phyloP scores from a whole-genome alignment of 768 basidiomycete species.

The Auricularia sp. region DNA sequence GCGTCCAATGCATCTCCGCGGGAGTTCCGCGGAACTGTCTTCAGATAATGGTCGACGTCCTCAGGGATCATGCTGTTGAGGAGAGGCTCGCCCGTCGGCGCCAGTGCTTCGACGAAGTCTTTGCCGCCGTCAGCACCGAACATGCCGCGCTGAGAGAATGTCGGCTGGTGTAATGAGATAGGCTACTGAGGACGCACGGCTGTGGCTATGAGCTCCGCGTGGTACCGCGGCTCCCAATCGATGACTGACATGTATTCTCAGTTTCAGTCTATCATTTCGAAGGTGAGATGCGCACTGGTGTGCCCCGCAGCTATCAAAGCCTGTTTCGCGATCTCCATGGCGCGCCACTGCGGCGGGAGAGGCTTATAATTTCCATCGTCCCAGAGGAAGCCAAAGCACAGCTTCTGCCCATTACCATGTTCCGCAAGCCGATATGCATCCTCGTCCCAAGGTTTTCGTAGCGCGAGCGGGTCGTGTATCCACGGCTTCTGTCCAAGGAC shows the following conservation, averaged over 20 bases:
- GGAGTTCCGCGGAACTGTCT: slow-evolving; percentile 11
- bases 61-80: slow-evolving; percentile 37
- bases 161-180: background rate
- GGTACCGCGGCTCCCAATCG: slow-evolving; percentile 53
- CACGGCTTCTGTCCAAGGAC: slow-evolving; percentile 54
- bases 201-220: slow-evolving; percentile 32
- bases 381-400: slow-evolving; percentile 57
- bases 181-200: slow-evolving; percentile 25
- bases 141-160: slow-evolving; percentile 24
- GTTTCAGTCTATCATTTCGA: too few relatives aligned
- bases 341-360: slow-evolving; percentile 55
- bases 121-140: slow-evolving; percentile 37
- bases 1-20: slow-evolving; percentile 29
- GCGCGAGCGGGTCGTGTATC: slow-evolving; percentile 49
- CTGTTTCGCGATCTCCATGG: slow-evolving; percentile 41
- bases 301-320: slow-evolving; percentile 56
- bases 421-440: slow-evolving; percentile 49
- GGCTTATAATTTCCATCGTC: slow-evolving; percentile 52
- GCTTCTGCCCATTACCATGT: slow-evolving; percentile 39
- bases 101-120: slow-evolving; percentile 32
- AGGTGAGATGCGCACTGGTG: slow-evolving; percentile 33
- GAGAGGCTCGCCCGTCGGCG: slow-evolving; percentile 43
- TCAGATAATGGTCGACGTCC: slow-evolving; percentile 10
- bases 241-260: slow-evolving; percentile 37
- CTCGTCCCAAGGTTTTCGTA: slow-evolving; percentile 52